These are phyloP conservation scores for Cryptococcus sp. DNA, from an alignment of 1,284 basidiomycete species.

Conservation along the genomic window DNA sequence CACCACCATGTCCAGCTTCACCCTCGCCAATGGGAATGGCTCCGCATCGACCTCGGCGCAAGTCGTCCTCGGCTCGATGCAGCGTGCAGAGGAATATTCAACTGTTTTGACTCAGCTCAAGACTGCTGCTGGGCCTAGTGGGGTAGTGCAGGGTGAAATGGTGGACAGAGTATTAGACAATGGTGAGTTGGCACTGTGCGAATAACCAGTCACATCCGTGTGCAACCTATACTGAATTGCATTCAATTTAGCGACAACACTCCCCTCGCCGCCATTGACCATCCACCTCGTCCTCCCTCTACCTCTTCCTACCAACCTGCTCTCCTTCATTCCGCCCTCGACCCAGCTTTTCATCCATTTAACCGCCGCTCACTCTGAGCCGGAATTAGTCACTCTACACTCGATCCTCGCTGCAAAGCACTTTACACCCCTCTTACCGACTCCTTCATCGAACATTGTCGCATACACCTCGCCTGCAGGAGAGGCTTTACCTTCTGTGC, in stretches of 20 bases:
- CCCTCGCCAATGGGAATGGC: slow-evolving; percentile 4
- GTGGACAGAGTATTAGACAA: slow-evolving; percentile 51
- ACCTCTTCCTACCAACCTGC: slow-evolving; percentile 40
- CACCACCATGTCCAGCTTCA: slow-evolving; percentile 4
- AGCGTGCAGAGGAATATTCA: slow-evolving; percentile 50
- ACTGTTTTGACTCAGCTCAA: slow-evolving; percentile 37
- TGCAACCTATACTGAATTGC: neutral
- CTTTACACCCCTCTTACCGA: slow-evolving; percentile 33
- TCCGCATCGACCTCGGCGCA: slow-evolving; percentile 20
- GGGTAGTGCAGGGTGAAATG: slow-evolving; percentile 49
- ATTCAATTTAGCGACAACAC: slow-evolving; percentile 39
- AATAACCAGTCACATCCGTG: neutral
- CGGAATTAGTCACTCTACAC: slow-evolving; percentile 24
- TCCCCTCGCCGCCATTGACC: slow-evolving; percentile 41
- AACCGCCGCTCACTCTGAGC: slow-evolving; percentile 19
- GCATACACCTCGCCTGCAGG: slow-evolving; percentile 42
- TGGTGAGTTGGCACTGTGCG: slow-evolving; percentile 35
- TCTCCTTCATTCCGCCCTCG: slow-evolving; percentile 44
- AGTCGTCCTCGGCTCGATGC: slow-evolving; percentile 51
- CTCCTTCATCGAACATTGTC: slow-evolving; percentile 30
- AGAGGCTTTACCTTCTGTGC: slow-evolving; percentile 18
- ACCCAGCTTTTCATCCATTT: slow-evolving; percentile 48
- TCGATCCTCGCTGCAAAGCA: slow-evolving; percentile 25
- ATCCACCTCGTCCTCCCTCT: slow-evolving; percentile 51
- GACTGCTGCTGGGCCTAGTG: slow-evolving; percentile 18